Evolutionary conservation across 345 rosid genomes (phyloP), one percentile per base, ranked within the genome.

Genomic region (Arabidopsis thaliana): DNA sequence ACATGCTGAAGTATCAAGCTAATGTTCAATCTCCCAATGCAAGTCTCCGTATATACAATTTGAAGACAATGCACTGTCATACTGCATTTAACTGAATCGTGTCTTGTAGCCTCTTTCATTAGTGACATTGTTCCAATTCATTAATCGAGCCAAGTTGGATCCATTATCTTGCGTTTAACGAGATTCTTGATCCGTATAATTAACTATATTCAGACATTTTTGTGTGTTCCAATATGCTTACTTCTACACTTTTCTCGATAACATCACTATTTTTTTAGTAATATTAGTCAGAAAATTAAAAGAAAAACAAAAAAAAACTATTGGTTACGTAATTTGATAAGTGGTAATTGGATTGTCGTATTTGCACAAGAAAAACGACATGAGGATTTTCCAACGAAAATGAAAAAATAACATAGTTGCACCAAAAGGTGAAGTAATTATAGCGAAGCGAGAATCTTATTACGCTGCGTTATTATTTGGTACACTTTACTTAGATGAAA

Each of bases 371-470:
- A 23, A 65, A 45, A 28, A 57, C 34, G 48, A 74, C 11, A 36
- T 16, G 34, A 32, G 37, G 55, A 67, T 50, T 49, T 25, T 59
- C 63, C 56, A 75, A 50, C 24, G 63, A 51, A 67, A 68, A 60
- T 33, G 48, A 76, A 60, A 75, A 50, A 30, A 50, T 20, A 23
- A 48, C 24, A 25, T 16, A 53, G 25, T 52, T 25, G 13, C 24
- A 73, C 62, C 56, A 67, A 49, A 74, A 50, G 68, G 67, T 14
- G n/a, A 59, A 41, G 16, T 11, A 45, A 67, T 59, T 33, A 68
- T 41, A 67, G 38, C 60, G 46, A 67, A 59, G 56, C 37, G 13
- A 32, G 69, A 69, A 59, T 76, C 62, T 41, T 52, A 61, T 61
- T 6, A 69, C 24, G 36, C 61, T 40, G 67, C 64, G 49, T 51